phyloP scores from a whole-genome alignment of 345 rosid genomes.

The Salix udensis region DNA sequence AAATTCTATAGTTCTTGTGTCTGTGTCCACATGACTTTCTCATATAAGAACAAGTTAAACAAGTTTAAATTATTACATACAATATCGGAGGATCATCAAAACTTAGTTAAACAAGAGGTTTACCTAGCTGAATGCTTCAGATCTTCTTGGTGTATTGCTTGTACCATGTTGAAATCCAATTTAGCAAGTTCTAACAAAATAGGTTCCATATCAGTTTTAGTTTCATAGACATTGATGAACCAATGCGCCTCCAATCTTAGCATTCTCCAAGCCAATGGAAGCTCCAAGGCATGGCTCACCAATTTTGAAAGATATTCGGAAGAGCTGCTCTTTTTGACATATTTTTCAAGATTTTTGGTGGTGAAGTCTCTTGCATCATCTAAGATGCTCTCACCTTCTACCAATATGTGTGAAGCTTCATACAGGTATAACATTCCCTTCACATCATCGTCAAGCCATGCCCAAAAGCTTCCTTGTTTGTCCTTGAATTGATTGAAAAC shows the following conservation, averaged over 20 bases:
- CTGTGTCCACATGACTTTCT: too few relatives aligned
- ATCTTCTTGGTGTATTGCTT: conserved; percentile 33
- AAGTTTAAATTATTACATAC: too few relatives aligned
- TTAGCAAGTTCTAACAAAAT: conserved; percentile 32
- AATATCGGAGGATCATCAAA: too few relatives aligned
- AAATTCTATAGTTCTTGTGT: too few relatives aligned
- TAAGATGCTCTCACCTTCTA: conserved; percentile 22
- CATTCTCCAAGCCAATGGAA: conserved; percentile 36
- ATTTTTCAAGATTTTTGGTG: conserved; percentile 20
- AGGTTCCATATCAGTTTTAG: conserved; percentile 13
- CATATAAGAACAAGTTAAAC: too few relatives aligned
- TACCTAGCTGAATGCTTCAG: conserved; percentile 31
- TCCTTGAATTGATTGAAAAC: conserved; percentile 21
- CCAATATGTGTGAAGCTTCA: conserved; percentile 33
- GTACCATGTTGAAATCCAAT: conserved; percentile 32
- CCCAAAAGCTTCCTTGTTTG: conserved; percentile 5
- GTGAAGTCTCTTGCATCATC: conserved; percentile 25
- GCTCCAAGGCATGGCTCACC: conserved; percentile 34
- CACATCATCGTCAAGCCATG: conserved; percentile 16
- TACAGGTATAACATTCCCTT: conserved; percentile 30
- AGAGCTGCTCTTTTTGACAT: neutral
- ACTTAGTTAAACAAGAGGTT: too few relatives aligned
- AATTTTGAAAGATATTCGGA: conserved; percentile 6
- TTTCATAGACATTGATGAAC: conserved; percentile 33
- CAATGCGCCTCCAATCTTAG: conserved; percentile 26